Conservation (phyloP, 371 early-diverging fungal genomes). For the Syncephalastrum sp. region DNA sequence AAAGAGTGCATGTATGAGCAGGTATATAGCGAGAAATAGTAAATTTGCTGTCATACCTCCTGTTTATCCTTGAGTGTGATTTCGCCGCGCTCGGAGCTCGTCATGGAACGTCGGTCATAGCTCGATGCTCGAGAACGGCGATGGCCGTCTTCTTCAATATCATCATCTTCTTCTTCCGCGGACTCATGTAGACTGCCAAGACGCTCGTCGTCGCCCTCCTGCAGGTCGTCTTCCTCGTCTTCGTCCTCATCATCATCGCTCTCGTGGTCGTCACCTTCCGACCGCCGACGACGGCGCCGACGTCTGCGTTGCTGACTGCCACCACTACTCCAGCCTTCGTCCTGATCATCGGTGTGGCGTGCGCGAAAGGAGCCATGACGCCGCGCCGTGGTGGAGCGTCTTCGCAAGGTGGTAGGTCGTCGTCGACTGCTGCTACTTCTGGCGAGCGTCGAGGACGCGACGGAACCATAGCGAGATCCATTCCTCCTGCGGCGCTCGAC, state of each 20-base stretch:
- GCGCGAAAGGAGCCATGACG: too few species aligned
- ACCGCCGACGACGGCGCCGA: neutral
- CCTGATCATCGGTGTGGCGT: too few species aligned
- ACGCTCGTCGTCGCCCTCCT: conserved; percentile 12
- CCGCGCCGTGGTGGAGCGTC: too few species aligned
- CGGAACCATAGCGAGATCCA: too few species aligned
- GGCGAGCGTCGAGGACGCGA: too few species aligned
- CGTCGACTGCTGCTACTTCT: conserved; percentile 3
- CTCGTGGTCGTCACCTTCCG: conserved; percentile 6
- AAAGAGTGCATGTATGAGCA: neutral
- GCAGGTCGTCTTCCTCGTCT: conserved; percentile 1
- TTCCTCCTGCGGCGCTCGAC: too few species aligned
- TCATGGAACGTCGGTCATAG: neutral
- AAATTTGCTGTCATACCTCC: conserved; percentile 43
- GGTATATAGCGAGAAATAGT: neutral
- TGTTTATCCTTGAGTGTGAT: conserved; percentile 69
- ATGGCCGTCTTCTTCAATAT: conserved; percentile 5
- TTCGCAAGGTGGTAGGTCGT: neutral
- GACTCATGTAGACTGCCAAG: too few species aligned
- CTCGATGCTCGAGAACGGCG: conserved; percentile 16
- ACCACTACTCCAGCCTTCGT: too few species aligned
- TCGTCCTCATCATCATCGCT: conserved; percentile 1
- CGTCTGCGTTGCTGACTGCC: neutral
- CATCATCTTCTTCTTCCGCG: conserved; percentile 14
- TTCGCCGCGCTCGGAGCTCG: conserved; percentile 39